These are phyloP conservation scores for Domatiomyces globalis DNA, from an alignment of 2,329 filamentous ascomycete species.

Conservation along the genomic window DNA sequence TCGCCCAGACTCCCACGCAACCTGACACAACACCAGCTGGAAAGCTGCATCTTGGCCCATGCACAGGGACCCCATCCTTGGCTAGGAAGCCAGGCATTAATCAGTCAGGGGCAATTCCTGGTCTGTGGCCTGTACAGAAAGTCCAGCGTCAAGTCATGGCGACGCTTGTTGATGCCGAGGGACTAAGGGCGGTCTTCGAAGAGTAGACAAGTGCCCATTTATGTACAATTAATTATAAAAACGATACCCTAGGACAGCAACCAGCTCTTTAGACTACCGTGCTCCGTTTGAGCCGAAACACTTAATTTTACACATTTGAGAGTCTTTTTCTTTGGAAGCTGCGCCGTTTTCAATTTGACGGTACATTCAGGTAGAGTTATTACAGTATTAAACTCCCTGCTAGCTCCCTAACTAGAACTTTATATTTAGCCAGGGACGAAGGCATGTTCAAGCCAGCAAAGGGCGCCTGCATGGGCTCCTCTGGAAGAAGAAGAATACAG, in stretches of 20 bases:
- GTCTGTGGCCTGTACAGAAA: constrained; percentile 47
- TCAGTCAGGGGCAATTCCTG: constrained; percentile 59
- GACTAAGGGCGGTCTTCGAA: constrained; percentile 46
- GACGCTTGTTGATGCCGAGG: constrained; percentile 44
- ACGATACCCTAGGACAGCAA: background rate
- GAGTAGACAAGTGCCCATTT: constrained; percentile 21
- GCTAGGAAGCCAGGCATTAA: constrained; percentile 54
- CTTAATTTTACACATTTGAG: no score
- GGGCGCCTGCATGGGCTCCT: no score
- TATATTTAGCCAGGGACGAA: no score
- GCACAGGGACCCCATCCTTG: constrained; percentile 6
- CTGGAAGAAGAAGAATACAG: no score
- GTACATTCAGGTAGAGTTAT: no score
- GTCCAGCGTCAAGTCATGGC: constrained; percentile 44
- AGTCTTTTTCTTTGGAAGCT: no score
- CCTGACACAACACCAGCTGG: background rate
- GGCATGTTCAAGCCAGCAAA: no score
- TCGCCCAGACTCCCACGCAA: background rate
- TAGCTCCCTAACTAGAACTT: no score
- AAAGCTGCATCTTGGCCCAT: background rate
- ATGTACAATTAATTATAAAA: background rate
- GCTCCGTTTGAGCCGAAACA: no score
- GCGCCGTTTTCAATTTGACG: no score
- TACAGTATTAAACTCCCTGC: no score
- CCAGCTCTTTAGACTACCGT: background rate